Percentiles rank a stretch among this genome's conserved stretches.
Conservation (phyloP, 2,329 filamentous ascomycete species). For the Hypocrella siamensis region DNA sequence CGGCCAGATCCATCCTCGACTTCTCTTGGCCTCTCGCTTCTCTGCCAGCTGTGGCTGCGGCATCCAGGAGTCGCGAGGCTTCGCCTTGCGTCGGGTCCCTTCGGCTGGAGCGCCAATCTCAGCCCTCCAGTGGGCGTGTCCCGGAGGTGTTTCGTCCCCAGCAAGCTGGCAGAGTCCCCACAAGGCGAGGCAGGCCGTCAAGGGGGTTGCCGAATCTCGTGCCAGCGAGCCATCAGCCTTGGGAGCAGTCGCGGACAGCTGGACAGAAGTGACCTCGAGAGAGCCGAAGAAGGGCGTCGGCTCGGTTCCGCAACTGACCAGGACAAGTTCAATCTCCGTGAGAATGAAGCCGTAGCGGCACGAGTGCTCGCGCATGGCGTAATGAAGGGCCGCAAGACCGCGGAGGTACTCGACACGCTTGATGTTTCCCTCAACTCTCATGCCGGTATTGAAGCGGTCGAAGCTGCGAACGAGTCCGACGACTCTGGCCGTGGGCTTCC, state of each 20-base stretch:
- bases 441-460: constrained; percentile 88
- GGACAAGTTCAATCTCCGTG: constrained; percentile 86
- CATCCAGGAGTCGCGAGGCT: constrained; percentile 61
- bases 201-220: constrained; percentile 29
- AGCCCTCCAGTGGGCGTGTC: constrained; percentile 47
- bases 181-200: constrained; percentile 59
- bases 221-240: constrained; percentile 17
- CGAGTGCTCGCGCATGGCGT: constrained; percentile 83
- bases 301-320: constrained; percentile 65
- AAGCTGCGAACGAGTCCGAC: constrained; percentile 84
- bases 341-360: constrained; percentile 94
- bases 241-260: constrained; percentile 29
- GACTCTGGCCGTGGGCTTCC: constrained; percentile 39
- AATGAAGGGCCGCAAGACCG: constrained; percentile 72
- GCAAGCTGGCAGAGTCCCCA: constrained; percentile 67
- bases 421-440: constrained; percentile 73
- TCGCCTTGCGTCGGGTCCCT: constrained; percentile 52
- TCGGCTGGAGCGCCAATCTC: constrained; percentile 65
- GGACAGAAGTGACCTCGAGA: constrained; percentile 55
- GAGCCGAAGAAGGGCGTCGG: constrained; percentile 73
- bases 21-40: constrained; percentile 62
- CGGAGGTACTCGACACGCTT: constrained; percentile 81
- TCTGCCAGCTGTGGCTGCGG: constrained; percentile 55
- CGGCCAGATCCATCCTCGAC: constrained; percentile 60
- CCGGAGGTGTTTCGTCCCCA: constrained; percentile 34